These are phyloP conservation scores for Lactarius trivialis DNA, from an alignment of 768 basidiomycete genomes.

Conservation along the genomic window DNA sequence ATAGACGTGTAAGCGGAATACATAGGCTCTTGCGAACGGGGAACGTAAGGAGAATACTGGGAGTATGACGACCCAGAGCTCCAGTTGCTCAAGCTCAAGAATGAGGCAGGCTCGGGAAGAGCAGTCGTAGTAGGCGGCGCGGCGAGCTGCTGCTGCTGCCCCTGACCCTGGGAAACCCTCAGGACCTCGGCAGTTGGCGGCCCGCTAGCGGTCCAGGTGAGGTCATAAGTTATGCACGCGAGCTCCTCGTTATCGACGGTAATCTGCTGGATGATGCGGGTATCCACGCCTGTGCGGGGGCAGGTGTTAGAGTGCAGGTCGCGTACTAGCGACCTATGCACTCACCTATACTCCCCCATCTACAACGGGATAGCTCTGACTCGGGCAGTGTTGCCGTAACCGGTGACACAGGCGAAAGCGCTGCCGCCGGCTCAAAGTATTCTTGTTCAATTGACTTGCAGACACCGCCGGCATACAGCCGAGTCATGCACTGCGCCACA, in stretches of 20 bases:
- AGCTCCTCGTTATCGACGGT: slow-evolving; percentile 56
- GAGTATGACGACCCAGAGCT: slow-evolving; percentile 9
- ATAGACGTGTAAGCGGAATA: slow-evolving; percentile 14
- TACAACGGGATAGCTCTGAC: slow-evolving; percentile 56
- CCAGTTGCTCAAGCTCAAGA: slow-evolving; percentile 15
- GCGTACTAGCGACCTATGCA: slow-evolving; percentile 15
- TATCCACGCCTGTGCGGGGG: slow-evolving; percentile 37
- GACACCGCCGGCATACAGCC: slow-evolving; percentile 45
- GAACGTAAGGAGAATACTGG: slow-evolving; percentile 11
- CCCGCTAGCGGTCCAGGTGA: slow-evolving; percentile 46
- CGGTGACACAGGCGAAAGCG: slow-evolving; percentile 23
- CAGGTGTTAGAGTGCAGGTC: slow-evolving; percentile 18
- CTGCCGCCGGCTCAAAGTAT: slow-evolving; percentile 39
- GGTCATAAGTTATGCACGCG: slow-evolving; percentile 59
- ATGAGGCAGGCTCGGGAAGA: slow-evolving; percentile 26
- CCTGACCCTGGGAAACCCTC: slow-evolving; percentile 32
- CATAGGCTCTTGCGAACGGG: slow-evolving; percentile 5
- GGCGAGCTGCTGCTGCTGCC: slow-evolving; percentile 22
- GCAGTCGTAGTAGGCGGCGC: slow-evolving; percentile 24
- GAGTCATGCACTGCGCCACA: slow-evolving; percentile 59
- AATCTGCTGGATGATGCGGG: slow-evolving; percentile 65
- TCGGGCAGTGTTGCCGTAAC: slow-evolving; percentile 59
- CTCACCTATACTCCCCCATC: slow-evolving; percentile 66
- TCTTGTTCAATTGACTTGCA: slow-evolving; percentile 50
- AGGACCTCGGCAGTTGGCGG: slow-evolving; percentile 55